These are phyloP conservation scores for Parastagonospora nodorum DNA, from an alignment of 2,329 filamentous ascomycete species.

Conservation along the genomic window DNA sequence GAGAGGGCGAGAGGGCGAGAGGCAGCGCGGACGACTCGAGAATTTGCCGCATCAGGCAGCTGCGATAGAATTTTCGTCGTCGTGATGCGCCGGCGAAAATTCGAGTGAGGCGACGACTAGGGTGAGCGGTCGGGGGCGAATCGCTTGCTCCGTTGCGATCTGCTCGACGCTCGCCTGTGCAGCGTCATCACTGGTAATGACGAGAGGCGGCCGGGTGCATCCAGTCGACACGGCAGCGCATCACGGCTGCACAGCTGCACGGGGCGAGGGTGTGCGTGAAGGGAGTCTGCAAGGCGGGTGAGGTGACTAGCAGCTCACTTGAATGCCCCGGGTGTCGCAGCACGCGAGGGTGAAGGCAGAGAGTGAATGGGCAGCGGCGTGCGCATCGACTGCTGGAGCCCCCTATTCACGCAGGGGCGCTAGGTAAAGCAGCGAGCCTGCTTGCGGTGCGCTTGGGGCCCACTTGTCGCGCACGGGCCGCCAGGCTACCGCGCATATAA, in stretches of 20 bases:
- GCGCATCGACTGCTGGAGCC: slow-evolving; percentile 15
- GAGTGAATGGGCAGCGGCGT: too few species aligned
- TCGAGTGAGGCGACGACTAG: slow-evolving; percentile 24
- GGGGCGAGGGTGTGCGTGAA: background rate
- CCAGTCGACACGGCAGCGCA: background rate
- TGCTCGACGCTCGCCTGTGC: slow-evolving; percentile 15
- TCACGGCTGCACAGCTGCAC: slow-evolving; percentile 3
- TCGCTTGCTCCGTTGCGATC: slow-evolving; percentile 19
- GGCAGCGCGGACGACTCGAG: slow-evolving; percentile 1
- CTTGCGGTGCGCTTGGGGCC: background rate
- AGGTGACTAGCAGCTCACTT: too few species aligned
- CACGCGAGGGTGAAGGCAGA: too few species aligned
- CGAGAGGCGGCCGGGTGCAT: background rate
- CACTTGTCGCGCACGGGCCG: slow-evolving; percentile 15
- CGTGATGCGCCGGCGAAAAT: slow-evolving; percentile 12
- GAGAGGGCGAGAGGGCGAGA: slow-evolving; percentile 16
- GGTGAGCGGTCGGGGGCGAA: slow-evolving; percentile 25
- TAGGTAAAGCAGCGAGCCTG: slow-evolving; percentile 24
- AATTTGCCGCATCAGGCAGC: slow-evolving; percentile 6
- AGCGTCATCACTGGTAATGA: slow-evolving; percentile 28
- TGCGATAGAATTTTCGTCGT: slow-evolving; percentile 19
- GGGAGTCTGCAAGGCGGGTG: too few species aligned
- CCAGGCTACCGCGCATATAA: slow-evolving; percentile 27
- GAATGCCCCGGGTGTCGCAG: too few species aligned
- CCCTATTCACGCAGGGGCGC: slow-evolving; percentile 29